phyloP scores from a whole-genome alignment of 306 rosid genomes.

The Lathyrus oleraceus region DNA sequence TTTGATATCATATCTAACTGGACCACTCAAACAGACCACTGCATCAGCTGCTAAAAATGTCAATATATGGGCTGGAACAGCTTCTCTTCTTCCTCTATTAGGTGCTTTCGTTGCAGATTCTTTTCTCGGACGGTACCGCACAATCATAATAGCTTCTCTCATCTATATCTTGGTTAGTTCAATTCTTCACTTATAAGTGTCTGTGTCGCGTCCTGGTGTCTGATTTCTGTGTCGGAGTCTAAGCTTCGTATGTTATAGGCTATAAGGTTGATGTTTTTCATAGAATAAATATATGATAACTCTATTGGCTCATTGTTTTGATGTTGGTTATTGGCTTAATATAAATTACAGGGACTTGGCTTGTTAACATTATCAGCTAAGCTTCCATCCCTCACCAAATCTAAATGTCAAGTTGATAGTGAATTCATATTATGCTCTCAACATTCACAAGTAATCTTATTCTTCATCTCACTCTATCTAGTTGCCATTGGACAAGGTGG shows the following conservation, averaged over 20 bases:
- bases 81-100: constrained; percentile 48
- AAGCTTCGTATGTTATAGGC: no score
- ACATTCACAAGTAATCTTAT: constrained; percentile 46
- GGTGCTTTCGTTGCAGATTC: constrained; percentile 63
- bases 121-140: constrained; percentile 56
- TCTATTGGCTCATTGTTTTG: neutral
- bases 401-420: constrained; percentile 14
- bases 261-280: no score
- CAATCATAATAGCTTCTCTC: constrained; percentile 48
- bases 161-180: constrained; percentile 48
- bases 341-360: constrained; percentile 55
- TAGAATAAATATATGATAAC: no score
- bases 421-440: constrained; percentile 35
- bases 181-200: neutral
- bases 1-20: constrained; percentile 53
- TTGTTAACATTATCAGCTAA: constrained; percentile 57
- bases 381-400: constrained; percentile 43
- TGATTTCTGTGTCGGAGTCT: no score
- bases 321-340: neutral
- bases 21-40: constrained; percentile 51
- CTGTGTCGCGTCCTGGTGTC: no score
- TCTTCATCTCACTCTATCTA: constrained; percentile 43
- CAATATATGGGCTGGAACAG: constrained; percentile 55
- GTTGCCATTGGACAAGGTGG: constrained; percentile 21
- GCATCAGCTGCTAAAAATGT: constrained; percentile 57